phyloP scores from a whole-genome alignment of 2,329 filamentous ascomycete species.

The Colletotrichum lini region DNA sequence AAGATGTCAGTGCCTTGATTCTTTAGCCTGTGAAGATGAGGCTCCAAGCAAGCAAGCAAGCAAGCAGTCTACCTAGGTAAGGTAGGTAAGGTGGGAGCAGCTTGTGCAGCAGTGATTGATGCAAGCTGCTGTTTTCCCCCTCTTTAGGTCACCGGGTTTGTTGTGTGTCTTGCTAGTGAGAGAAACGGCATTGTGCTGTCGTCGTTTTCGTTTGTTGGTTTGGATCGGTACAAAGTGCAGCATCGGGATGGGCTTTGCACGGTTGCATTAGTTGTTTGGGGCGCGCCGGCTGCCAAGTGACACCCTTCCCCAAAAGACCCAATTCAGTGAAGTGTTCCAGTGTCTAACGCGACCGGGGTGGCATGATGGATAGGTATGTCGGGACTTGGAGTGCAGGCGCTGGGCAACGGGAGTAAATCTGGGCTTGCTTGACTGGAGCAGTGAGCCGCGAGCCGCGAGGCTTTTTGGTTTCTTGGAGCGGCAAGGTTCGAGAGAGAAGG shows the following conservation, averaged over 20 bases:
- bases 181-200: slow-evolving; percentile 25
- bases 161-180: slow-evolving; percentile 17
- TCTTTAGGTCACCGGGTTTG: neutral
- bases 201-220: slow-evolving; percentile 22
- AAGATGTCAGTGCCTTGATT: slow-evolving; percentile 3
- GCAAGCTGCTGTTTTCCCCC: slow-evolving; percentile 8
- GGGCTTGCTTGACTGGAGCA: slow-evolving; percentile 24
- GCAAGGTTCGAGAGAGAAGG: slow-evolving; percentile 8
- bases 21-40: slow-evolving; percentile 11
- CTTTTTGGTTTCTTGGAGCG: slow-evolving; percentile 2
- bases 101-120: neutral
- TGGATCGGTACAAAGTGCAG: neutral
- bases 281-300: slow-evolving; percentile 10
- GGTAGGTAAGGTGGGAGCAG: neutral
- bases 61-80: neutral
- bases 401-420: slow-evolving; percentile 36
- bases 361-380: slow-evolving; percentile 6
- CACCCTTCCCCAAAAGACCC: neutral
- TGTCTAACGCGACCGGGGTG: slow-evolving; percentile 32
- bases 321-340: slow-evolving; percentile 8
- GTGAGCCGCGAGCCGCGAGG: neutral
- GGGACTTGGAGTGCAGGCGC: slow-evolving; percentile 33
- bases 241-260: slow-evolving; percentile 10
- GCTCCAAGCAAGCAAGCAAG: neutral
- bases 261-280: slow-evolving; percentile 13